Percentiles rank a stretch among this genome's conserved stretches.
phyloP scores from a whole-genome alignment of 148 eudicot species.

The Cornus kousa region DNA sequence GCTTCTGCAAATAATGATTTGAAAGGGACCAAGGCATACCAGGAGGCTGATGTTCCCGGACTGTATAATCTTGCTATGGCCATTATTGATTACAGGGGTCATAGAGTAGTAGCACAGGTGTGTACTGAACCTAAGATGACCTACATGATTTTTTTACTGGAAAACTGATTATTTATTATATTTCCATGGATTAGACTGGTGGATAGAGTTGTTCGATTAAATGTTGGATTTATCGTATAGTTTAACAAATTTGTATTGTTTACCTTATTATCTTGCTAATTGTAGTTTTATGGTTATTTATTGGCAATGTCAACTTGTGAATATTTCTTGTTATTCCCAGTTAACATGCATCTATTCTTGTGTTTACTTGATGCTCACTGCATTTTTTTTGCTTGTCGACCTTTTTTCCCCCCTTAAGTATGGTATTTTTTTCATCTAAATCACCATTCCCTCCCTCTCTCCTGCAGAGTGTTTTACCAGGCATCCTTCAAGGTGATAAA shows the following conservation, averaged over 20 bases:
- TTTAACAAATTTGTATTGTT: background rate
- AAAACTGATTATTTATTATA: background rate
- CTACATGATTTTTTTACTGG: background rate
- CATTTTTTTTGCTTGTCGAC: background rate
- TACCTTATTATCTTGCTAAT: too few species aligned
- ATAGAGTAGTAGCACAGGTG: constrained; percentile 98
- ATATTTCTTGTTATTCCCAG: background rate
- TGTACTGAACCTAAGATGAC: constrained; percentile 12
- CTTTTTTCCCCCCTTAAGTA: background rate
- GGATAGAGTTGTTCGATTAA: background rate
- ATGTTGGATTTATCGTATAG: too few species aligned
- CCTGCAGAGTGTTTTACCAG: constrained; percentile 93
- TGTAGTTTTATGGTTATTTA: background rate
- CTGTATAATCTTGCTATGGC: constrained; percentile 99
- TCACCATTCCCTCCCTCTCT: constrained; percentile 5
- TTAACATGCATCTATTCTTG: background rate
- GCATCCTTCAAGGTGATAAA: constrained; percentile 98
- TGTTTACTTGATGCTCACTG: background rate
- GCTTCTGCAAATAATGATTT: constrained; percentile 98
- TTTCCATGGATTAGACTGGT: background rate
- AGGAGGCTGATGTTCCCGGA: constrained; percentile 95
- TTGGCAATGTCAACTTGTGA: background rate
- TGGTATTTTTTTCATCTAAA: background rate
- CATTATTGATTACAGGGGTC: constrained; percentile 94
- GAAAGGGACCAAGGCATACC: constrained; percentile 96